Percentiles rank a stretch among this genome's conserved stretches.
Conservation (phyloP, 2,329 filamentous ascomycete species). For the Alternaria sp. region DNA sequence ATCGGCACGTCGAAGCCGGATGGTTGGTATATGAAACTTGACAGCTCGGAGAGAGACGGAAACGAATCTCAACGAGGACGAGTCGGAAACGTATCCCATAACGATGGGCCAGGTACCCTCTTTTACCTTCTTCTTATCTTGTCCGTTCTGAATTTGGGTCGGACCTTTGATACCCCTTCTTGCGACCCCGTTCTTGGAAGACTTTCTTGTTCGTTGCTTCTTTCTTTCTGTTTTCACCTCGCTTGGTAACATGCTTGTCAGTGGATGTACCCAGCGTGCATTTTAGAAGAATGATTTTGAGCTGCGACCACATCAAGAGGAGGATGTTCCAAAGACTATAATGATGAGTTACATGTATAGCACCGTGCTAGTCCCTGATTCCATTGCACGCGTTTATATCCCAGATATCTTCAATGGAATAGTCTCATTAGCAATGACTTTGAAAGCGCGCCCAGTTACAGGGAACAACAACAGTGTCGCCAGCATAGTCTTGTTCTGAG, state of each 20-base stretch:
- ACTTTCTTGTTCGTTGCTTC: background rate
- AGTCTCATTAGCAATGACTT: background rate
- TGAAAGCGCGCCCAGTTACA: background rate
- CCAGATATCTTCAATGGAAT: background rate
- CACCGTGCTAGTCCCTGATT: background rate
- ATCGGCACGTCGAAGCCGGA: background rate
- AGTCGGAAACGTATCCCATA: background rate
- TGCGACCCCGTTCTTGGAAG: constrained; percentile 10
- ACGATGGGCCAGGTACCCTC: background rate
- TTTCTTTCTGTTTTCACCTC: background rate
- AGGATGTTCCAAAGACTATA: background rate
- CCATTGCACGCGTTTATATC: background rate
- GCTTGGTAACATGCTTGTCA: background rate
- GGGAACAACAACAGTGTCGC: too few relatives aligned
- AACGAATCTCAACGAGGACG: background rate
- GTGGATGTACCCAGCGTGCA: background rate
- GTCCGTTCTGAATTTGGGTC: constrained; percentile 23
- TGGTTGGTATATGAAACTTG: constrained; percentile 10
- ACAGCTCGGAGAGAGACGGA: constrained; percentile 8
- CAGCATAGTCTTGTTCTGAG: too few relatives aligned
- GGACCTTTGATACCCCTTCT: constrained; percentile 46
- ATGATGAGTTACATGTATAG: background rate
- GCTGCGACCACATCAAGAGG: background rate
- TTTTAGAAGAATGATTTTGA: background rate
- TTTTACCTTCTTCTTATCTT: constrained; percentile 8